Conservation (phyloP, 352 stramenopile genomes). For the Phytophthora litchii region DNA sequence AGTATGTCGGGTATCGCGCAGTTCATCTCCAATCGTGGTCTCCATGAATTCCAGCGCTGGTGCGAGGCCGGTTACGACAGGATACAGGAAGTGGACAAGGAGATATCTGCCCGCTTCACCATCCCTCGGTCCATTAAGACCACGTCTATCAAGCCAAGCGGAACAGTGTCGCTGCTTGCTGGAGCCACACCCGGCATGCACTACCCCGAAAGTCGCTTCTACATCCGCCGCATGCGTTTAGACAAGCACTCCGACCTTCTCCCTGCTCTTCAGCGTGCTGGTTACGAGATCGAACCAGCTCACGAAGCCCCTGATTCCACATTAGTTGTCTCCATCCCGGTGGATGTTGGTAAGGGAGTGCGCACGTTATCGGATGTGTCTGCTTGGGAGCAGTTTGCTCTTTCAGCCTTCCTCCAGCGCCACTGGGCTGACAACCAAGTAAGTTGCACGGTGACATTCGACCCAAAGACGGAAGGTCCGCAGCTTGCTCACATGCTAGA, state of each 20-base stretch:
- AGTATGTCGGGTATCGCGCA: conserved; percentile 94
- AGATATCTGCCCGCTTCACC: conserved; percentile 73
- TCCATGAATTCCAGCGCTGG: conserved; percentile 88
- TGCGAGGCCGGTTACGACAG: conserved; percentile 85
- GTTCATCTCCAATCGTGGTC: conserved; percentile 81
- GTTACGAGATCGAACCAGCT: conserved; percentile 83
- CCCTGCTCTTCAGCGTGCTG: conserved; percentile 63
- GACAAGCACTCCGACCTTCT: conserved; percentile 86
- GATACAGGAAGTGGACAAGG: conserved; percentile 75
- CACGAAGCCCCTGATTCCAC: conserved; percentile 66
- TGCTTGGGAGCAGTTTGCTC: conserved; percentile 92
- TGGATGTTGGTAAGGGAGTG: conserved; percentile 88
- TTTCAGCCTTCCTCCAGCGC: conserved; percentile 92
- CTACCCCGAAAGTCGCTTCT: conserved; percentile 93
- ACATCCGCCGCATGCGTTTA: conserved; percentile 91
- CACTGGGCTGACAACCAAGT: conserved; percentile 96
- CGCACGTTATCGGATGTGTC: conserved; percentile 85
- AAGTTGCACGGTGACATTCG: conserved; percentile 94
- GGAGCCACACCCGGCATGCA: conserved; percentile 94
- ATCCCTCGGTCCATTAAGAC: conserved; percentile 93
- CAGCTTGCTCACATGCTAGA: conserved; percentile 87
- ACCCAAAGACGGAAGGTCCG: conserved; percentile 81
- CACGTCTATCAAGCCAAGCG: conserved; percentile 91
- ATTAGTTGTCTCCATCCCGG: conserved; percentile 91
- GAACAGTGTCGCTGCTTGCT: conserved; percentile 92